A percentile compares a stretch with the other conserved stretches of the same genome.
Evolutionary conservation across 1,284 basidiomycete genomes (phyloP).

Genomic region (Austroboletus novae-zelandiae): DNA sequence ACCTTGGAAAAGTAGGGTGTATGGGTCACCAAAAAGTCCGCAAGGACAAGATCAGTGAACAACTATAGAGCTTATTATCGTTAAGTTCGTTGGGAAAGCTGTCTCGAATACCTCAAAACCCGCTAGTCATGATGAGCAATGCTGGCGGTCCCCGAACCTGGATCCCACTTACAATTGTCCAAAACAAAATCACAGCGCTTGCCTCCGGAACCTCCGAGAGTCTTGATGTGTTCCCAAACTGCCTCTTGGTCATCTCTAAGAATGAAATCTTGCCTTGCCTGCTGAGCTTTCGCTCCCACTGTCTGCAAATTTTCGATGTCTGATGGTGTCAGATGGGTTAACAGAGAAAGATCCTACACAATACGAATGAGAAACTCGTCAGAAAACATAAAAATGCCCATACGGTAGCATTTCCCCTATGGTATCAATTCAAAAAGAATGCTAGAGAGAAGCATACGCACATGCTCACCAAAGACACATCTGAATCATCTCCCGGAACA

Average conservation of each 20-base stretch:
- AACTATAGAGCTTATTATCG: conserved; percentile 47
- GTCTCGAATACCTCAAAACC: conserved; percentile 66
- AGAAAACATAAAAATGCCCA: conserved; percentile 5
- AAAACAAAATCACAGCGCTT: conserved; percentile 84
- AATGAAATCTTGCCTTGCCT: conserved; percentile 74
- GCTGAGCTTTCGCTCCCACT: conserved; percentile 76
- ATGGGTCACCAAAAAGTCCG: conserved; percentile 88
- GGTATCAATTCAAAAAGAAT: background rate
- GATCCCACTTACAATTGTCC: conserved; percentile 70
- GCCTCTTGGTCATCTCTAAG: conserved; percentile 79
- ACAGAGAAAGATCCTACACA: conserved; percentile 73
- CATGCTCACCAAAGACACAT: conserved; percentile 77
- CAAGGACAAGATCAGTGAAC: conserved; percentile 92
- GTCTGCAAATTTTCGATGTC: conserved; percentile 85
- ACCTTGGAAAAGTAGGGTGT: conserved; percentile 81
- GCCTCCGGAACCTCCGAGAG: conserved; percentile 30
- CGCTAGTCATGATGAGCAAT: conserved; percentile 43
- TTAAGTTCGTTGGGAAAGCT: background rate
- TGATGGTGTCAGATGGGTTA: conserved; percentile 75
- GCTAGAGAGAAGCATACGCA: background rate
- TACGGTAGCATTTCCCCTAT: conserved; percentile 81
- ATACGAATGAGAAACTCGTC: conserved; percentile 2
- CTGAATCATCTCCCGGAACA: conserved; percentile 85
- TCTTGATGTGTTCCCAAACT: conserved; percentile 75
- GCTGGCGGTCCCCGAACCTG: conserved; percentile 13